phyloP scores from a whole-genome alignment of 768 basidiomycete species.

The Collybiopsis confluens region DNA sequence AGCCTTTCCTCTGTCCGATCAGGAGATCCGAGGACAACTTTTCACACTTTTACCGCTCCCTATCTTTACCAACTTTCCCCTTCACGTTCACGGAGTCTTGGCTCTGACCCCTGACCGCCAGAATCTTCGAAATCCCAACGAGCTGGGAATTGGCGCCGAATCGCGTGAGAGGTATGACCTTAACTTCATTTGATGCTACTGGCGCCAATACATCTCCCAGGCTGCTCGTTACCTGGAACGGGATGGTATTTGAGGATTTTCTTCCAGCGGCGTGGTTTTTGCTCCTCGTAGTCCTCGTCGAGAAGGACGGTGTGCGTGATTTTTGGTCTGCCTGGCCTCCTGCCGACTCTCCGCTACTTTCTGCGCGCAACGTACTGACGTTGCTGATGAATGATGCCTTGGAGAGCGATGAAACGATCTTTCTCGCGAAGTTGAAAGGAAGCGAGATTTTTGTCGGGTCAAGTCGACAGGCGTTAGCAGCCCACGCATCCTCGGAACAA shows the following conservation, averaged over 20 bases:
- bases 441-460: slow-evolving; percentile 7
- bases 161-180: slow-evolving; percentile 18
- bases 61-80: slow-evolving; percentile 23
- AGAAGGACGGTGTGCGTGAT: slow-evolving; percentile 9
- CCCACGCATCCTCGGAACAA: background rate
- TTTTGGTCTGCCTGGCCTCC: slow-evolving; percentile 20
- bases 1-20: slow-evolving; percentile 14
- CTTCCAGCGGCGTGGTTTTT: slow-evolving; percentile 13
- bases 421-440: background rate
- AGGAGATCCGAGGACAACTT: slow-evolving; percentile 17
- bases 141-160: slow-evolving; percentile 14
- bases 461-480: slow-evolving; percentile 6
- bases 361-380: slow-evolving; percentile 10
- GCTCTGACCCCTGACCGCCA: slow-evolving; percentile 28
- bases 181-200: background rate
- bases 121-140: slow-evolving; percentile 24
- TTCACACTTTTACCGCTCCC: slow-evolving; percentile 31
- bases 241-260: slow-evolving; percentile 16
- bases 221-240: slow-evolving; percentile 19
- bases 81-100: slow-evolving; percentile 27
- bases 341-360: background rate
- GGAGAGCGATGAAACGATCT: background rate
- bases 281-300: slow-evolving; percentile 13
- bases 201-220: background rate
- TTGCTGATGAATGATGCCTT: background rate